These are phyloP conservation scores for Cryptococcus sp. DNA, from an alignment of 1,284 basidiomycete species.

Conservation along the genomic window DNA sequence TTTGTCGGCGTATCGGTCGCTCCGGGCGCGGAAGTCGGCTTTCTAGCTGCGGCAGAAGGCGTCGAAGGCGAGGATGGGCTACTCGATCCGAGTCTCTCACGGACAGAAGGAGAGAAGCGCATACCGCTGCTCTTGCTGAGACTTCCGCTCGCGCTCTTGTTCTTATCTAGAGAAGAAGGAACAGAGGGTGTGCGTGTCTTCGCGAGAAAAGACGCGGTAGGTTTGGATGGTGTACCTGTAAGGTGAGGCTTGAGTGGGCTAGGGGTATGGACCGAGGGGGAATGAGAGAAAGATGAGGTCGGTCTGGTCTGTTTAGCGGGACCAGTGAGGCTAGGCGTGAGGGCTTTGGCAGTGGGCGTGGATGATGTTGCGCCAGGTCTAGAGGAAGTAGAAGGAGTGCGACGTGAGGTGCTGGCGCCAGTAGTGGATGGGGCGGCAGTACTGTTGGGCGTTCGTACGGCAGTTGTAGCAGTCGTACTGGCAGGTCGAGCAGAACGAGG, in stretches of 20 bases:
- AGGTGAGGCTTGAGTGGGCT: constrained; percentile 35
- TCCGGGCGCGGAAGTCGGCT: not conserved
- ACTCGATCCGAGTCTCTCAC: not conserved
- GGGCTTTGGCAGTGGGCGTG: constrained; percentile 8
- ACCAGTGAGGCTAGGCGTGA: constrained; percentile 26
- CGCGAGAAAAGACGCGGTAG: constrained; percentile 37
- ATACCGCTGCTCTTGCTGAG: not conserved
- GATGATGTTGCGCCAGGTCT: not conserved
- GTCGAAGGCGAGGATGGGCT: constrained; percentile 10
- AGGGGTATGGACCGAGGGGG: not conserved
- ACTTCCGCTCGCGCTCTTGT: not conserved
- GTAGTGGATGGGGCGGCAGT: not conserved
- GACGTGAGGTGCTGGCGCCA: not conserved
- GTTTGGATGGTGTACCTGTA: constrained; percentile 38
- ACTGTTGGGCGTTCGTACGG: not conserved
- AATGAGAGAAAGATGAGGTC: not conserved
- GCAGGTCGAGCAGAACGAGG: not conserved
- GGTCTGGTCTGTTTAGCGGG: constrained; percentile 9
- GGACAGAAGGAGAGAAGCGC: not conserved
- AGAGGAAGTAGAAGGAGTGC: constrained; percentile 2
- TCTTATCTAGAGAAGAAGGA: not conserved
- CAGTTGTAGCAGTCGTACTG: not conserved
- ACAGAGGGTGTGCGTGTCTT: constrained; percentile 23
- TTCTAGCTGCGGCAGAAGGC: not conserved
- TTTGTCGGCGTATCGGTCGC: not conserved